phyloP scores from a whole-genome alignment of 305 asterid species.

The Caryopteris hybrid region DNA sequence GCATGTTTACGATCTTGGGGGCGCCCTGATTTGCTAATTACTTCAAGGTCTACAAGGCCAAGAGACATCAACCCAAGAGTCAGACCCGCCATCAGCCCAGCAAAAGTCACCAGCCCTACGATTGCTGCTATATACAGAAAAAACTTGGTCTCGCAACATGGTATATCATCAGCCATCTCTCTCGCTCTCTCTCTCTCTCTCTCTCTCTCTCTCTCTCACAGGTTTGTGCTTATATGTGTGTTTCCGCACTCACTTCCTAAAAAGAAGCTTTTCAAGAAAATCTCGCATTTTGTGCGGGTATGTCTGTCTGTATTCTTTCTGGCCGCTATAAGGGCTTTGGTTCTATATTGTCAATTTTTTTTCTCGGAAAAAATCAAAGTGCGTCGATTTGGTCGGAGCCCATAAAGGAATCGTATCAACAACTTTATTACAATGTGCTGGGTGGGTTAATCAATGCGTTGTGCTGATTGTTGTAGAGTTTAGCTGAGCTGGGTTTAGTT shows the following conservation, averaged over 20 bases:
- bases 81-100: constrained; percentile 97
- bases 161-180: constrained; percentile 53
- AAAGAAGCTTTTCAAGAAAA: constrained; percentile 14
- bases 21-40: constrained; percentile 92
- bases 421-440: background rate
- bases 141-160: constrained; percentile 60
- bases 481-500: background rate
- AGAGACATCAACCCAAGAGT: constrained; percentile 98
- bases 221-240: background rate
- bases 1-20: constrained; percentile 88
- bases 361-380: background rate
- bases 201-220: no score
- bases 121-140: constrained; percentile 40
- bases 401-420: constrained; percentile 18
- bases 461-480: constrained; percentile 3
- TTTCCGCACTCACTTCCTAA: constrained; percentile 17
- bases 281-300: constrained; percentile 24
- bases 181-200: no score
- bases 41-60: constrained; percentile 98
- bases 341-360: background rate
- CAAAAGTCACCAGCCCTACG: constrained; percentile 74
- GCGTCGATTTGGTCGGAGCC: constrained; percentile 13
- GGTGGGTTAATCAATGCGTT: constrained; percentile 8
- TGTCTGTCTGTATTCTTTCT: constrained; percentile 15
- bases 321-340: no score